phyloP scores from a whole-genome alignment of 2,329 filamentous ascomycete species.

The Aspergillus spinulosporus region DNA sequence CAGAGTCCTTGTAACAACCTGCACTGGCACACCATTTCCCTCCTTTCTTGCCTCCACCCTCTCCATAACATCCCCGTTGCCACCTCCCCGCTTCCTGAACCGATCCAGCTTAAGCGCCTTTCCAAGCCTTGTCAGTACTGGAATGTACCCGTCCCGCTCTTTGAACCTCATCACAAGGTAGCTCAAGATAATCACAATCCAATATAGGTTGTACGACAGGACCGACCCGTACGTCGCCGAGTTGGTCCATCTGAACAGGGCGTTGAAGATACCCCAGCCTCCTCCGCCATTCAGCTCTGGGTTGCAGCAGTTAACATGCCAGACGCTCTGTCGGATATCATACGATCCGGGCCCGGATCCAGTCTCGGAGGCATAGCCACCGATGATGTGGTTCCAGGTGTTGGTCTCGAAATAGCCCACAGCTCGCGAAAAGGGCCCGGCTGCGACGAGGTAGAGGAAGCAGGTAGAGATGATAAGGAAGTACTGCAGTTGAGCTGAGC shows the following conservation, averaged over 20 bases:
- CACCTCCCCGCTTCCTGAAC: too few species aligned
- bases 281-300: conserved; percentile 70
- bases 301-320: conserved; percentile 85
- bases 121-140: too few species aligned
- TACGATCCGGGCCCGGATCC: conserved; percentile 73
- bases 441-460: conserved; percentile 78
- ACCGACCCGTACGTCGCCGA: conserved; percentile 85
- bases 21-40: too few species aligned
- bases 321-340: conserved; percentile 74
- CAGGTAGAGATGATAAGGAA: conserved; percentile 80
- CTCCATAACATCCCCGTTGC: too few species aligned
- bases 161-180: conserved; percentile 44
- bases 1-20: too few species aligned
- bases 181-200: conserved; percentile 68
- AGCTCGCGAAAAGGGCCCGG: conserved; percentile 74
- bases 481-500: conserved; percentile 63
- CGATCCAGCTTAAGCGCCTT: too few species aligned
- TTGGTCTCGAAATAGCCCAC: conserved; percentile 73
- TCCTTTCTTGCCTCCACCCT: too few species aligned
- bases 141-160: too few species aligned
- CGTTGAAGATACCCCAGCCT: conserved; percentile 86
- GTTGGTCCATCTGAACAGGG: conserved; percentile 83
- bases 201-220: conserved; percentile 85
- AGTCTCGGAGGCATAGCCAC: conserved; percentile 59
- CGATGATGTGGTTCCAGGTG: conserved; percentile 61